A percentile compares a stretch with the other conserved stretches of the same genome.
Conservation (phyloP, 768 basidiomycete species). For the Leccinum rimulosum region DNA sequence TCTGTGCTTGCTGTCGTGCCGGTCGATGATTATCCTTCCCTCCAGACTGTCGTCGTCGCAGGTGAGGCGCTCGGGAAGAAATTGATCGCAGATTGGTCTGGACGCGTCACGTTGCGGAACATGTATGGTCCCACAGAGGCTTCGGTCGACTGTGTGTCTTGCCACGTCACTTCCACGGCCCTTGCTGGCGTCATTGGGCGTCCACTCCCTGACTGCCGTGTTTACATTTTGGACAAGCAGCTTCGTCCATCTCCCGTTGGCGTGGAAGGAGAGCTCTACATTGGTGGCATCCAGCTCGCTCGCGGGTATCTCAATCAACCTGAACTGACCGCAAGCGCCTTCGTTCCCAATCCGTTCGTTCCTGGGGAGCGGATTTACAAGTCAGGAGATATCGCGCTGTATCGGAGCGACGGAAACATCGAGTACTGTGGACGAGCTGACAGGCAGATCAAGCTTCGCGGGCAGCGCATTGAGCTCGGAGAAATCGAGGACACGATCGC, state of each 20-base stretch:
- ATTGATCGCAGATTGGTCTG: conserved; percentile 25
- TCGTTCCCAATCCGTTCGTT: conserved; percentile 31
- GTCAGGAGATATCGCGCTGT: conserved; percentile 31
- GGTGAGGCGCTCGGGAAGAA: conserved; percentile 24
- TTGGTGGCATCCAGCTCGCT: conserved; percentile 21
- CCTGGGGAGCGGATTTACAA: conserved; percentile 30
- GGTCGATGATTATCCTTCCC: conserved; percentile 24
- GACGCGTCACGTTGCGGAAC: conserved; percentile 27
- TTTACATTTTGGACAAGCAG: conserved; percentile 31
- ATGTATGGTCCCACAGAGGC: conserved; percentile 37
- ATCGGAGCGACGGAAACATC: conserved; percentile 26
- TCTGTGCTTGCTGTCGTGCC: conserved; percentile 30
- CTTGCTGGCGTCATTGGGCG: conserved; percentile 29
- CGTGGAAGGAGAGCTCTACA: conserved; percentile 26
- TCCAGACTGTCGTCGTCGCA: conserved; percentile 28
- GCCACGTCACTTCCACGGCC: conserved; percentile 20
- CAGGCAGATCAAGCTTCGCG: conserved; percentile 34
- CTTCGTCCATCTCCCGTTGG: conserved; percentile 27
- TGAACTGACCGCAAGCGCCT: conserved; percentile 27
- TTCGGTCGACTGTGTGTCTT: conserved; percentile 29
- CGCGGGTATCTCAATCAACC: conserved; percentile 24
- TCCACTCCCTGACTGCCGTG: conserved; percentile 29
- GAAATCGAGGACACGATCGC: conserved; percentile 33
- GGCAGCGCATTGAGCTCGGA: conserved; percentile 33
- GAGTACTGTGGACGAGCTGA: conserved; percentile 33